Evolutionary conservation across 2,329 filamentous ascomycete genomes (phyloP), one percentile per base, ranked within the genome.

Genomic region (Cladobotryum protrusum): DNA sequence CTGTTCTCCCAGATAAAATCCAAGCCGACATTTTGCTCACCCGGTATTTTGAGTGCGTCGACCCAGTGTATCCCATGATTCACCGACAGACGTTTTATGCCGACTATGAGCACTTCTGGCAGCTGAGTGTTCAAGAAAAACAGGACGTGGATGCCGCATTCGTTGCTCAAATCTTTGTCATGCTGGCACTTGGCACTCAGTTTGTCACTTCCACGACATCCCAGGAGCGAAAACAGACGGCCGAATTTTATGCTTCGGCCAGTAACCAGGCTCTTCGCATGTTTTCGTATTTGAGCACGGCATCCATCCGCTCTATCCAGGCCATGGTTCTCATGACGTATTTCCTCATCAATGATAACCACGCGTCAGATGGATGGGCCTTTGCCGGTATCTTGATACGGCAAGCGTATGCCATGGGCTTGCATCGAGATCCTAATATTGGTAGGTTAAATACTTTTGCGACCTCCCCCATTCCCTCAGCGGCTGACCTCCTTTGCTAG

Each of bases 311-410:
- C 19, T 87, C 86, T 1, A 81, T 91, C 32, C 86, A 89, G 65
- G 82, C 87, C 41, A 91, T 91, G 86, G 83, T 90, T 0, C 68
- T 92, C 50, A 82, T 90, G 52, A 83, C 83, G 0, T 91, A 91
- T 62, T 92, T 92, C 58, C 73, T 92, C 34, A 90, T 91, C 71
- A 92, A 92, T 59, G 87, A 92, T 65, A 90, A 90, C 59, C 87
- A 91, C 59, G 86, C 86, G 4, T 87, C 85, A 0, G 87, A 92
- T 62, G 87, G 87, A 1, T 92, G 87, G 83, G 84, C 86, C 0
- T 92, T 90, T 72, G 85, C 85, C 0, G 87, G 87, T 5, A 84
- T 92, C 20, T 67, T 89, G 18, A 83, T 89, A 56, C 77, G 87
- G 20, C 87, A 92, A 66, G 82, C 87, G 0, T 91, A 90, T 59